Conservation (phyloP, 163 green algal genomes). For the Volvox carteri region DNA sequence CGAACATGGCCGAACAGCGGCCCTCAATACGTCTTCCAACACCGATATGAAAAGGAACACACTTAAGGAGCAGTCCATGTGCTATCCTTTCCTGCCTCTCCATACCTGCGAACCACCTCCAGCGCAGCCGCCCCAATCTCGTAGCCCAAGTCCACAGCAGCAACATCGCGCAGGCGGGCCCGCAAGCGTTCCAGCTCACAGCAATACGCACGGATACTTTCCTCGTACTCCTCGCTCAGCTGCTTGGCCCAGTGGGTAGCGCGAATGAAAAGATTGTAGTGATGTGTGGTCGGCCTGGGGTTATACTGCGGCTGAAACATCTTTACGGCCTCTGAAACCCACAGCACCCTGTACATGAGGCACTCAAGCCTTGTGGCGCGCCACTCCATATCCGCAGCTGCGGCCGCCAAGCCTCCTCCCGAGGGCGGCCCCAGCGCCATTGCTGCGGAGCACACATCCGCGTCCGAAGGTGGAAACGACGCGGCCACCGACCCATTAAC, state of each 20-base stretch:
- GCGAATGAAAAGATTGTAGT: conserved; percentile 68
- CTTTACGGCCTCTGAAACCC: conserved; percentile 75
- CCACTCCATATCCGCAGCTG: conserved; percentile 57
- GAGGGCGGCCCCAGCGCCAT: conserved; percentile 14
- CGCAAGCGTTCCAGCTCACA: conserved; percentile 76
- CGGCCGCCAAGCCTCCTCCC: neutral
- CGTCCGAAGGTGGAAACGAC: neutral
- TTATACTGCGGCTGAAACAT: conserved; percentile 73
- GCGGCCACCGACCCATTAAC: neutral
- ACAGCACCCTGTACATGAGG: conserved; percentile 78
- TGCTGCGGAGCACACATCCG: conserved; percentile 9
- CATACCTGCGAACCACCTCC: conserved; percentile 66
- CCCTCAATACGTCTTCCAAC: too few relatives aligned
- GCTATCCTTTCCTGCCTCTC: too few relatives aligned
- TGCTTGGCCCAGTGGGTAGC: conserved; percentile 68
- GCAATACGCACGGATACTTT: conserved; percentile 65
- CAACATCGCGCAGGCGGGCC: conserved; percentile 63
- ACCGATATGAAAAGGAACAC: too few relatives aligned
- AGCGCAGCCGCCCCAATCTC: conserved; percentile 73
- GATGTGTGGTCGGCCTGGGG: conserved; percentile 46
- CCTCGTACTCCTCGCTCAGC: conserved; percentile 71
- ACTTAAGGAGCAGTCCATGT: too few relatives aligned
- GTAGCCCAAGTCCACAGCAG: conserved; percentile 75
- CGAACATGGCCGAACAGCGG: too few relatives aligned
- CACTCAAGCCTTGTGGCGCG: conserved; percentile 74